These are phyloP conservation scores for Heritiera littoralis DNA, from an alignment of 345 rosid species.

Conservation along the genomic window DNA sequence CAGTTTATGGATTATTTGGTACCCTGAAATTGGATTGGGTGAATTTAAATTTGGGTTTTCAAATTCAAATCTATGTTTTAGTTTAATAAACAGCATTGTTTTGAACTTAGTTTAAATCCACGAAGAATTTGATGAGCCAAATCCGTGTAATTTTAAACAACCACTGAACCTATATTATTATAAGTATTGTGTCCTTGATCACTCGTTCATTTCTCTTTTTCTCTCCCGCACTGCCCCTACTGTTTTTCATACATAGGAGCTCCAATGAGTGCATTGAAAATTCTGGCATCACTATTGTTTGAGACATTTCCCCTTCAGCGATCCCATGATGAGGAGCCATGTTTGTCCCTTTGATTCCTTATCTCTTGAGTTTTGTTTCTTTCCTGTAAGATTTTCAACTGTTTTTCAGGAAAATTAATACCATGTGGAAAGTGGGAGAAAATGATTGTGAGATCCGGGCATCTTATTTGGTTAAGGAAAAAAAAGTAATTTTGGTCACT, in stretches of 20 bases:
- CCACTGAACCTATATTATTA: neutral
- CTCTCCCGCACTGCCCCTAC: neutral
- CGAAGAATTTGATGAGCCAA: neutral
- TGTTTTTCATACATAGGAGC: neutral
- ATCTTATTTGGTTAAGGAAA: neutral
- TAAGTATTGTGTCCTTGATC: neutral
- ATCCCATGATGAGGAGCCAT: neutral
- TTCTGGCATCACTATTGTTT: neutral
- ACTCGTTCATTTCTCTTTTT: neutral
- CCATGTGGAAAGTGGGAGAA: neutral
- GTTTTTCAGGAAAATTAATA: neutral
- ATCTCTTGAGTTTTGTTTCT: neutral
- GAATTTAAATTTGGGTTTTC: neutral
- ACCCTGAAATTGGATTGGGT: neutral
- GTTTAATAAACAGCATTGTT: neutral
- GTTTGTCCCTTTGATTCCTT: neutral
- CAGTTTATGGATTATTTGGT: neutral
- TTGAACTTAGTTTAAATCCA: neutral
- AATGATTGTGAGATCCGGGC: neutral
- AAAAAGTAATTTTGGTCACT: neutral
- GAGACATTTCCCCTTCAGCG: neutral
- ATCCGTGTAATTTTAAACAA: neutral
- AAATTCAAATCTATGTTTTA: neutral
- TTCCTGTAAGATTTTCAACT: conserved; percentile 1
- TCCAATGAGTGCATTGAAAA: neutral